Evolutionary conservation across 306 rosid species (phyloP), one percentile per base, ranked within the genome.

Genomic region (Acacia acuminata): DNA sequence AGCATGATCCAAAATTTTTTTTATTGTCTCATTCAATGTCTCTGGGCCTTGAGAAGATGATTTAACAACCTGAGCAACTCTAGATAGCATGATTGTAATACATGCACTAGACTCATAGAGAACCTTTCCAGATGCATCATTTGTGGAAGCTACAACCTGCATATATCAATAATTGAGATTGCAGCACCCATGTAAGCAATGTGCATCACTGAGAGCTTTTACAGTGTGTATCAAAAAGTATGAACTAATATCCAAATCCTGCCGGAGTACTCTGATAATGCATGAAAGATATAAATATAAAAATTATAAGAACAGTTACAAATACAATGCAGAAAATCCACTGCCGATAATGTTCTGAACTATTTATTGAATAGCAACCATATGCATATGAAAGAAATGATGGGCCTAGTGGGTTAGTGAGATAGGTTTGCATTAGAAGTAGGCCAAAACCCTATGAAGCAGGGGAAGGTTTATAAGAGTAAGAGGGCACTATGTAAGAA

Each of bases 41-140:
- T 82, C 94, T 40, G 92, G 88, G 79, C 79, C 82, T 43, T 88
- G 85, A 82, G 85, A 78, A 82, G 90, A 73, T 81, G 87, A 80
- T 88, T 77, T 88, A 77, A 92, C 85, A 75, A 85, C 89, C 84
- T 83, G 96, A 58, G 87, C 83, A 82, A 91, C 94, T 87, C 86
- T 90, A 65, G 94, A 91, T 82, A 96, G 81, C 91, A 96, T 85
- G 73, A 89, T 80, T 55, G 93, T 84, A 72, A 96, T 85, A 86
- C 98, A 96, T 19, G 96, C 90, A 85, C 84, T 85, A 68, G 96
- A 90, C 83, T 96, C 99, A 64, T 79, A 89, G 70, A 96, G 86
- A 84, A 96, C 88, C 85, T 88, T 90, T 83, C 96, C 99, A 79
- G 85, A 83, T 80, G 90, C 76, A 74, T 92, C 98, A 88, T 84